phyloP scores from a whole-genome alignment of 305 asterid genomes.

The Stenogyne calaminthoides region DNA sequence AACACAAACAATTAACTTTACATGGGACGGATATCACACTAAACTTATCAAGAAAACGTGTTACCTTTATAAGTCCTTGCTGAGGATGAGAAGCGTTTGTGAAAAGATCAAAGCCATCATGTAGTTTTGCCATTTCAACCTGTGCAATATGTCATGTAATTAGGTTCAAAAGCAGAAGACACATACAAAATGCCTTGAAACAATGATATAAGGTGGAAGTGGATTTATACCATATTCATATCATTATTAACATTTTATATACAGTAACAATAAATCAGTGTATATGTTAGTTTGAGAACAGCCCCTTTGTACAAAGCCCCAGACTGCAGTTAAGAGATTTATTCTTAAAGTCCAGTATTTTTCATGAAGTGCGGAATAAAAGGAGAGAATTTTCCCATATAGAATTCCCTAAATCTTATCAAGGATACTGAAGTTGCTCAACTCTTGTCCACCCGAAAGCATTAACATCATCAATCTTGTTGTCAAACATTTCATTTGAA shows the following conservation, averaged over 20 bases:
- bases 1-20: slow-evolving; percentile 25
- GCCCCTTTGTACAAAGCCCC: neutral
- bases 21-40: slow-evolving; percentile 15
- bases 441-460: neutral
- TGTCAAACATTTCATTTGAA: neutral
- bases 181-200: slow-evolving; percentile 21
- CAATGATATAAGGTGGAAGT: neutral
- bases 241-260: neutral
- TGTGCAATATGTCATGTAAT: slow-evolving; percentile 38
- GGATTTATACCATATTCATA: neutral
- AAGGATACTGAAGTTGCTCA: neutral
- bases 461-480: neutral
- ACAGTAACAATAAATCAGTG: slow-evolving; percentile 4
- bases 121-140: slow-evolving; percentile 74
- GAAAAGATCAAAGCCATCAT: slow-evolving; percentile 70
- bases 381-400: neutral
- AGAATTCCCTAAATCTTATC: neutral
- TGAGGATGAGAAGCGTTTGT: slow-evolving; percentile 83
- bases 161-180: slow-evolving; percentile 23
- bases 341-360: neutral
- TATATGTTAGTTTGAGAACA: neutral
- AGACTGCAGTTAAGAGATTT: neutral
- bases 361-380: neutral
- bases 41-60: slow-evolving; percentile 37
- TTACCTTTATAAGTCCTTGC: slow-evolving; percentile 75